Base-by-base conservation (phyloP, 2,329 filamentous ascomycete species). In the Alternaria hordeiaustralica region DNA sequence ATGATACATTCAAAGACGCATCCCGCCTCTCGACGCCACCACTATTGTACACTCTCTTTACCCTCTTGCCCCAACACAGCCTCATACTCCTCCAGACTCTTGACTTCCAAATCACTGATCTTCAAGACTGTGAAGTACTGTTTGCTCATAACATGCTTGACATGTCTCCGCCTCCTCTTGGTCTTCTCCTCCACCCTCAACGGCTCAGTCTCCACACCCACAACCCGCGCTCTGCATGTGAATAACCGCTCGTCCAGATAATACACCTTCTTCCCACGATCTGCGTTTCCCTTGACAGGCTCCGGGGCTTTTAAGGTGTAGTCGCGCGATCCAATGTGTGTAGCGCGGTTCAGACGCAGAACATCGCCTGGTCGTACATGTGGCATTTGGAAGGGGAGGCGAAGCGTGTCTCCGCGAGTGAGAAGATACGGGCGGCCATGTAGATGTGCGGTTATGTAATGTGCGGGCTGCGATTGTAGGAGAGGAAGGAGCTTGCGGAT, bases 201-300 rank as follows among this genome's bases (percentile, higher is more conserved):
- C 46, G 85, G 85, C 88, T 92, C 84, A 61, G 88, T 87, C 82
- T 98, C 96, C 7, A 91, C 88, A 6, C 94, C 95, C 66, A 96
- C 86, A 25, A 99, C 94, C 33, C 90, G 88, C 15, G 94, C 93
- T 62, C 94, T 87, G 80, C 94, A 97, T 78, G 92, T 91, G 74
- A 94, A 98, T 61, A 97, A 81, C 58, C 89, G 83, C 80, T 95
- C 91, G 78, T 97, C 94, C 66, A 98, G 82, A 77, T 92, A 95
- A 36, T 81, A 80, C 41, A 81, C 78, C 50, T 82, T 79, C 67
- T 79, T 75, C 12, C 64, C 64, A 41, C 70, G 70, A 55, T 79
- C 78, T 15, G 70, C 64, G 25, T 68, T 76, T 12, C 74, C 77
- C 64, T 72, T 78, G 58, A 72, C 54, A 6, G 72, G 26, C 59